Percentiles rank a stretch among this genome's conserved stretches.
phyloP scores from a whole-genome alignment of 345 rosid genomes.

The Populus nigra region DNA sequence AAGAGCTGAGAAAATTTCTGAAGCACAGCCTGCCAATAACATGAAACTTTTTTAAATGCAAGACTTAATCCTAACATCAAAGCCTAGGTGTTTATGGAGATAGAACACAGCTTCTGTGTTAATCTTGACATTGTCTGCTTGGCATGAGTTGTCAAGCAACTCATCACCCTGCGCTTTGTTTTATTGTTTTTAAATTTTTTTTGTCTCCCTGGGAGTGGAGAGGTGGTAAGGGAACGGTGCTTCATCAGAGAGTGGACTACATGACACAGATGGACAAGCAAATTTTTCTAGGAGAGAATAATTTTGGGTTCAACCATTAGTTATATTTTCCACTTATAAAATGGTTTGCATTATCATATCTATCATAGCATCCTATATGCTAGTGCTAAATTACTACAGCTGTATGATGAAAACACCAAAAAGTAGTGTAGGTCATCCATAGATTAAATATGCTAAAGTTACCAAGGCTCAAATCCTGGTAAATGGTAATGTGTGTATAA shows the following conservation, averaged over 20 bases:
- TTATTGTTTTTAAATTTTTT: neutral
- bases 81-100: neutral
- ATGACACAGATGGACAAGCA: neutral
- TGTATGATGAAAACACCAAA: neutral
- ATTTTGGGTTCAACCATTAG: neutral
- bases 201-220: neutral
- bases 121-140: neutral
- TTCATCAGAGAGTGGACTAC: neutral
- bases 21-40: neutral
- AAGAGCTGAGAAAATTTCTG: too few relatives aligned
- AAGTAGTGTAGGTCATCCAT: neutral
- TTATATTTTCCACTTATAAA: neutral
- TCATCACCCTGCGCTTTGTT: neutral
- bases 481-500: neutral
- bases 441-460: neutral
- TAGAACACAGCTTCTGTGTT: neutral
- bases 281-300: neutral
- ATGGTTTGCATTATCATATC: neutral
- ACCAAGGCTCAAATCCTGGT: neutral
- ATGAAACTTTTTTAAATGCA: neutral
- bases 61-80: neutral
- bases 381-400: neutral
- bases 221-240: neutral
- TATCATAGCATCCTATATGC: neutral
- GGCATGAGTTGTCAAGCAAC: neutral